Base-by-base conservation (phyloP, 2,329 filamentous ascomycete species). In the Alternaria sp. region DNA sequence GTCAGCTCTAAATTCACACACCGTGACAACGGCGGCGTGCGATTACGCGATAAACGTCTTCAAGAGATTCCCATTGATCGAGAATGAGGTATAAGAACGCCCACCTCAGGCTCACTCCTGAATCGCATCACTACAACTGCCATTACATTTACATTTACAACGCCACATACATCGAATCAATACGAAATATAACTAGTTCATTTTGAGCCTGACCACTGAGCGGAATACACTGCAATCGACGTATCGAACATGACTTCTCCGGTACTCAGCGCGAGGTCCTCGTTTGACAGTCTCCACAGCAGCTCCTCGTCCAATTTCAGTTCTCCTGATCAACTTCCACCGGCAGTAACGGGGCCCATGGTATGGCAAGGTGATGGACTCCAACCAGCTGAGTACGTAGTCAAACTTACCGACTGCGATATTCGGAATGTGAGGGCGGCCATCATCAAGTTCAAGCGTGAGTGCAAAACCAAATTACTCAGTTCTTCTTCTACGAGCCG, bases 371-470 rank as follows among this genome's bases (percentile, higher is more conserved):
- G 72, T 17, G 53, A 61, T 13, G 73, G 75, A 45, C 67, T 80
- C 23, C 54, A 74, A 26, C 67, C 72, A 8, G 19, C 62, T 9
- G 62, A 73, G 7, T 79, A 79, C 53, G 57, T 79, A 23, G 50
- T 73, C 36, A n/a, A 72, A n/a, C 68, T 80, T 6, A 61, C 56
- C 17, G 49, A 58, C 15, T 50, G 62, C 11, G 77, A 79, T 30
- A 58, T 80, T 11, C 69, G 71, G 21, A 66, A 72, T 47, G 71
- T 80, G 36, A 67, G 73, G 13, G 71, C 73, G n/a, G 77, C 77
- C 30, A 72, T 80, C 4, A 71, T 79, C 46, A 67, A 68, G 45
- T 75, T 79, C 63, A 77, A 75, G 53, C 65, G 74, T 75, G 69
- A 63, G 73, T 67, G 11, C 36, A 26, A 32, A 57, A 17, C 26